A percentile compares a stretch with the other conserved stretches of the same genome.
Evolutionary conservation across 192 early-diverging fungal species (phyloP).

Genomic region (Coemansia sp.): DNA sequence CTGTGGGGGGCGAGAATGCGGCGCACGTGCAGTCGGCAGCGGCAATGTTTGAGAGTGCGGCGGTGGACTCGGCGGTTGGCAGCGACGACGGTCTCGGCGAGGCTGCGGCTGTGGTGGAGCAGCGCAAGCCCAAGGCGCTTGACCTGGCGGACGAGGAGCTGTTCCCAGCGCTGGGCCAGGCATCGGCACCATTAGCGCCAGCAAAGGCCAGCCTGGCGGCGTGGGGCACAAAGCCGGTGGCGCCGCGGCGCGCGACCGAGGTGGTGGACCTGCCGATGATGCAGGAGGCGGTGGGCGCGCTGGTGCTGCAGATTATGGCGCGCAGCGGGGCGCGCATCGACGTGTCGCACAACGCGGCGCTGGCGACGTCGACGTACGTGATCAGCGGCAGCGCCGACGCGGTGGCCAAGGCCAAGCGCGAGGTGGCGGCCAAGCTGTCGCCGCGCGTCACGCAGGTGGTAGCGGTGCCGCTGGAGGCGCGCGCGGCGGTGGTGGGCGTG

Average conservation of each 20-base stretch:
- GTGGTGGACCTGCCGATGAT: slow-evolving; percentile 53
- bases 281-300: slow-evolving; percentile 55
- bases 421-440: slow-evolving; percentile 72
- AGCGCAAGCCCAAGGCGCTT: not conserved
- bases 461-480: slow-evolving; percentile 76
- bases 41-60: slow-evolving; percentile 31
- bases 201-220: slow-evolving; percentile 47
- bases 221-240: slow-evolving; percentile 47
- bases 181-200: slow-evolving; percentile 43
- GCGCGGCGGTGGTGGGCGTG: slow-evolving; percentile 82
- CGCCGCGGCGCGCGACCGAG: slow-evolving; percentile 61
- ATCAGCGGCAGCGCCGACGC: slow-evolving; percentile 81
- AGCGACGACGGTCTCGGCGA: slow-evolving; percentile 24
- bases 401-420: slow-evolving; percentile 78
- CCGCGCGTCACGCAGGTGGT: slow-evolving; percentile 66
- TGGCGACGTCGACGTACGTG: slow-evolving; percentile 77
- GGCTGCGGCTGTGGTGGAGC: not conserved
- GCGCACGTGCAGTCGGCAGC: not conserved
- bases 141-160: slow-evolving; percentile 56
- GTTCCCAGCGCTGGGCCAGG: slow-evolving; percentile 73
- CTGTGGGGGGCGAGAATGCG: not conserved
- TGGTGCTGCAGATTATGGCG: slow-evolving; percentile 64
- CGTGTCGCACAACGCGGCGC: slow-evolving; percentile 73
- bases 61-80: slow-evolving; percentile 34
- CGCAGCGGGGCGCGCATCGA: slow-evolving; percentile 82